phyloP scores from a whole-genome alignment of 2,329 filamentous ascomycete species.

The Paecilomyces dactylethromorphus region DNA sequence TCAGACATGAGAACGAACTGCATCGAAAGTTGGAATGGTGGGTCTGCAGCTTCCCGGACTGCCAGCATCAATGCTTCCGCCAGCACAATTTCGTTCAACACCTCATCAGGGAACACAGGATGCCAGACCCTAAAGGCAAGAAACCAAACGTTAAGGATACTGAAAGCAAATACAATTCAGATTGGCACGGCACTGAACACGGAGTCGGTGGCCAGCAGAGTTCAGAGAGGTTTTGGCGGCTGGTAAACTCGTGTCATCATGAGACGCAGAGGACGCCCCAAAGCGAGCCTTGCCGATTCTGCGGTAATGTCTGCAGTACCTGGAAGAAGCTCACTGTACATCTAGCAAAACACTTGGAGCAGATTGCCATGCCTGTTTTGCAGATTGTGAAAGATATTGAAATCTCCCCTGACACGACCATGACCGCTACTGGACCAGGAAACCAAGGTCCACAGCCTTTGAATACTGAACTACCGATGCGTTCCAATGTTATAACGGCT shows the following conservation, averaged over 20 bases:
- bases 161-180: slow-evolving; percentile 50
- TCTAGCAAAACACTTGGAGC: slow-evolving; percentile 89
- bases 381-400: slow-evolving; percentile 39
- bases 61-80: slow-evolving; percentile 73
- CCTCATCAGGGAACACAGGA: slow-evolving; percentile 84
- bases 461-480: not conserved
- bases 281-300: slow-evolving; percentile 82
- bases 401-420: slow-evolving; percentile 51
- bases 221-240: slow-evolving; percentile 63
- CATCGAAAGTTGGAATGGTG: slow-evolving; percentile 89
- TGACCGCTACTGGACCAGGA: slow-evolving; percentile 32
- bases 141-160: slow-evolving; percentile 49
- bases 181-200: slow-evolving; percentile 25
- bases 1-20: slow-evolving; percentile 85
- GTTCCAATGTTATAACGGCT: not conserved
- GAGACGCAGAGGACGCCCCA: slow-evolving; percentile 60
- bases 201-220: slow-evolving; percentile 17
- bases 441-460: not conserved
- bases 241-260: slow-evolving; percentile 70
- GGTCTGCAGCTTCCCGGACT: slow-evolving; percentile 76
- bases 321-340: slow-evolving; percentile 97
- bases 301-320: slow-evolving; percentile 68
- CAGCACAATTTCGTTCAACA: slow-evolving; percentile 93
- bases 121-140: slow-evolving; percentile 73
- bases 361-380: slow-evolving; percentile 76